phyloP scores from a whole-genome alignment of 371 early-diverging fungal species.

The Funneliformis caledonium region DNA sequence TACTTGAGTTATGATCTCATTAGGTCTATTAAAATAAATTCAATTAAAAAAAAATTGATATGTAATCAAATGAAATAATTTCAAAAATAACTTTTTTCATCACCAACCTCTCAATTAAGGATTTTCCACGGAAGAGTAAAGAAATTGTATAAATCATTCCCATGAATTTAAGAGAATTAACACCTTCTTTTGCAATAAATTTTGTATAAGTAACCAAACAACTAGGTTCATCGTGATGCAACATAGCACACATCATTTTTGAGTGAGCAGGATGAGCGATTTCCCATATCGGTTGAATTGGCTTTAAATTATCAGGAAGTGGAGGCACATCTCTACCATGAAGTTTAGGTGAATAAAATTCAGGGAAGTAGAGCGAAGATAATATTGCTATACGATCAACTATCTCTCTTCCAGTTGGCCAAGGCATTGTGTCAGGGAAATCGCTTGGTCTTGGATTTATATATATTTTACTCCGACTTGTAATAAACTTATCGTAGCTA shows the following conservation, averaged over 20 bases:
- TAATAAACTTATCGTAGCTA: conserved; percentile 23
- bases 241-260: conserved; percentile 40
- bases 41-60: neutral
- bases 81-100: neutral
- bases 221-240: conserved; percentile 41
- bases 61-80: neutral
- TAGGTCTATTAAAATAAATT: conserved; percentile 12
- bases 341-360: conserved; percentile 27
- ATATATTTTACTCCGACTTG: conserved; percentile 29
- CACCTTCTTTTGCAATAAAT: conserved; percentile 36
- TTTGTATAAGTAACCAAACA: conserved; percentile 39
- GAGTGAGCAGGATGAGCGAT: conserved; percentile 39
- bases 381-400: conserved; percentile 15
- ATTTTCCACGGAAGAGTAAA: neutral
- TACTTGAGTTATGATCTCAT: neutral
- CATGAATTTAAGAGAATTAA: conserved; percentile 33
- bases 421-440: conserved; percentile 13
- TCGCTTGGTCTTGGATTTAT: conserved; percentile 19
- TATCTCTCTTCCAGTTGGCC: conserved; percentile 30
- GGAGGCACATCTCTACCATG: conserved; percentile 16
- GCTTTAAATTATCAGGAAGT: conserved; percentile 6
- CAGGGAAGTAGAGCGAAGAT: conserved; percentile 13
- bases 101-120: neutral
- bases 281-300: conserved; percentile 23
- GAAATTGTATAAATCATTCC: neutral